Conservation (phyloP, 2,329 filamentous ascomycete genomes). For the Colletotrichum caudatum region DNA sequence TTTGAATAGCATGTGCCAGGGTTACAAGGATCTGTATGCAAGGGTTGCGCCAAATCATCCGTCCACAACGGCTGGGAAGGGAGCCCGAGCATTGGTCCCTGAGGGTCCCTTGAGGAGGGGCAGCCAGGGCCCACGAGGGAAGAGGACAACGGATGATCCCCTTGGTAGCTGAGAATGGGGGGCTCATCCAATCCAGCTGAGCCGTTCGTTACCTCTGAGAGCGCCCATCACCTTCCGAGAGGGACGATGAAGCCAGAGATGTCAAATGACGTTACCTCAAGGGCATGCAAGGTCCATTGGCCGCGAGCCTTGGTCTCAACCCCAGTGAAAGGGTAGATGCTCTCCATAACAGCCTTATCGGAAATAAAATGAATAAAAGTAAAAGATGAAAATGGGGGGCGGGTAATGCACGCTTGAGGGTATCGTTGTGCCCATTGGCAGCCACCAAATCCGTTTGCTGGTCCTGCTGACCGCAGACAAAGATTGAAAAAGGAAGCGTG, state of each 20-base stretch:
- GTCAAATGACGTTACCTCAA: conserved; percentile 5
- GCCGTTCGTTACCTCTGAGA: conserved; percentile 1
- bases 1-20: conserved; percentile 17
- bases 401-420: neutral
- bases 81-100: conserved; percentile 16
- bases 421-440: neutral
- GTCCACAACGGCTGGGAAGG: neutral
- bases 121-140: neutral
- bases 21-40: conserved; percentile 32
- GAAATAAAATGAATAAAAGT: neutral
- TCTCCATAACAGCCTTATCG: neutral
- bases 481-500: neutral
- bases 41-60: conserved; percentile 31
- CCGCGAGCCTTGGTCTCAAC: neutral
- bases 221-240: conserved; percentile 16
- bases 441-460: neutral
- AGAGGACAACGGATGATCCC: conserved; percentile 13
- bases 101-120: conserved; percentile 2
- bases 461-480: neutral
- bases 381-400: too few species aligned
- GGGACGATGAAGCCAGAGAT: conserved; percentile 17
- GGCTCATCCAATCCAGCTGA: conserved; percentile 18
- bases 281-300: neutral
- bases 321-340: neutral
- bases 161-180: conserved; percentile 21